Conservation (phyloP, 1,284 basidiomycete species). For the Rhodotorula sp. region DNA sequence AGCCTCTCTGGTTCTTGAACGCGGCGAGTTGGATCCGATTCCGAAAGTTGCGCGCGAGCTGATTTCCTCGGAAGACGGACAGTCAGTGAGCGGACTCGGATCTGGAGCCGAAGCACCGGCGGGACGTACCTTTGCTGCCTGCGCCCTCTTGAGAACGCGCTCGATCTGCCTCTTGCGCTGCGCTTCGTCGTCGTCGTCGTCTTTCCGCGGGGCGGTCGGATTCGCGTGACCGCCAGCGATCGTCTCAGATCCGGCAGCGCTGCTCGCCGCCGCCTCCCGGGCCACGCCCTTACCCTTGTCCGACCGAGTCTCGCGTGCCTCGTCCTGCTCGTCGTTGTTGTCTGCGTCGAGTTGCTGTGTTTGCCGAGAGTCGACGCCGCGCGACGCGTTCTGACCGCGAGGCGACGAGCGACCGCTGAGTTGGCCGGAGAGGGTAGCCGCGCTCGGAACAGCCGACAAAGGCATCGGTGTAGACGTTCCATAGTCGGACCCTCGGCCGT, state of each 20-base stretch:
- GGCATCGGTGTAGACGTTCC: no score
- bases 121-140: slow-evolving; percentile 23
- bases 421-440: no score
- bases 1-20: slow-evolving; percentile 42
- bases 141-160: slow-evolving; percentile 33
- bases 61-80: background rate
- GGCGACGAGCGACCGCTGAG: no score
- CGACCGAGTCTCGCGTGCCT: background rate
- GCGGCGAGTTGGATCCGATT: slow-evolving; percentile 41
- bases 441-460: no score
- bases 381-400: no score
- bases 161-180: slow-evolving; percentile 23
- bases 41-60: slow-evolving; percentile 42
- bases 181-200: background rate
- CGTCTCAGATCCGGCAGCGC: background rate
- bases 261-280: background rate
- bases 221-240: background rate
- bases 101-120: background rate
- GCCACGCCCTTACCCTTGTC: slow-evolving; percentile 17
- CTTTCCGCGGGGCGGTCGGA: background rate
- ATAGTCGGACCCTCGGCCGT: no score
- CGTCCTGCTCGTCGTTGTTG: background rate
- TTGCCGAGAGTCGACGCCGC: background rate
- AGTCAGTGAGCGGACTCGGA: background rate
- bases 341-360: background rate